Conservation (phyloP, 257 asterid genomes). For the Solanum verrucosum region DNA sequence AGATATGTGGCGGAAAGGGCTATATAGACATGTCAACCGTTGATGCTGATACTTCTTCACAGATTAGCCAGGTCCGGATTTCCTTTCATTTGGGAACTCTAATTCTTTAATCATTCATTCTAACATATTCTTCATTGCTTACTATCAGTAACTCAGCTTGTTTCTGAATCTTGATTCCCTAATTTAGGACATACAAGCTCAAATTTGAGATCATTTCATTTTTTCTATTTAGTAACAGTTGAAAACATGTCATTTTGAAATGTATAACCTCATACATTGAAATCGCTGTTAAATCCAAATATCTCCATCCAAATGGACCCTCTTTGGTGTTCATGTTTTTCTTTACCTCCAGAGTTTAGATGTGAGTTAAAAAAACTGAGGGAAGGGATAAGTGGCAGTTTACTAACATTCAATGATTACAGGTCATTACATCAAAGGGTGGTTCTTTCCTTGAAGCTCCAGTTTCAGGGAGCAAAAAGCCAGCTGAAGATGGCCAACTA, state of each 20-base stretch:
- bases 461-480: conserved; percentile 97
- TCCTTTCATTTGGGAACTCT: not conserved
- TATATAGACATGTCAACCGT: conserved; percentile 98
- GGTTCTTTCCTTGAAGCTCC: conserved; percentile 90
- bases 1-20: conserved; percentile 70
- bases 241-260: not conserved
- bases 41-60: conserved; percentile 88
- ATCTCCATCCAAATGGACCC: not conserved
- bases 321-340: not conserved
- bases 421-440: conserved; percentile 79
- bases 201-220: not conserved
- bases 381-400: not conserved
- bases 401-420: conserved; percentile 9
- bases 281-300: not conserved
- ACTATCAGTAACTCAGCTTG: not conserved
- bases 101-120: not conserved
- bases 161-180: not conserved
- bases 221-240: not conserved
- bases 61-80: conserved; percentile 60
- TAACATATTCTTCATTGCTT: not conserved
- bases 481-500: conserved; percentile 97
- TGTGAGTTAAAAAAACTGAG: not conserved
- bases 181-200: not conserved
- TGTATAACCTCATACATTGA: not conserved
- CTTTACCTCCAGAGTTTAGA: not conserved